Evolutionary conservation across 495 filamentous ascomycete genomes (phyloP).

Genomic region (Penicillium herquei): DNA sequence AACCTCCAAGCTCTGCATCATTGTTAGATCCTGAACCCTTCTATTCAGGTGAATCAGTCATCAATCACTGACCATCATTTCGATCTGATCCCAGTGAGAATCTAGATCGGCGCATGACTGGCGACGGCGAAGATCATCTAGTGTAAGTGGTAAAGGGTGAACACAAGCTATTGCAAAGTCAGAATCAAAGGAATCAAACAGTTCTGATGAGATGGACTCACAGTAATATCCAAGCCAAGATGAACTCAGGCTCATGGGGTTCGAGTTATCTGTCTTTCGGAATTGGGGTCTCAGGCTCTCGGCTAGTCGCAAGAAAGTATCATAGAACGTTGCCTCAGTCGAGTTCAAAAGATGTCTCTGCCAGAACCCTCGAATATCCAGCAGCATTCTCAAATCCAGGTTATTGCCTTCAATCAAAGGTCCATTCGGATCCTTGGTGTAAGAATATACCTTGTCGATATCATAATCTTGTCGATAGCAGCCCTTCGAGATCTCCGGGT

Average conservation of each 20-base stretch:
- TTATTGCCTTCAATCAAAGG: slow-evolving; percentile 12
- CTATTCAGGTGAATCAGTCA: not conserved
- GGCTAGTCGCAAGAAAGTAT: slow-evolving; percentile 20
- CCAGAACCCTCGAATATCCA: slow-evolving; percentile 43
- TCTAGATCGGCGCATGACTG: slow-evolving; percentile 33
- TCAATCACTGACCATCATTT: slow-evolving; percentile 22
- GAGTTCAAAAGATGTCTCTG: slow-evolving; percentile 31
- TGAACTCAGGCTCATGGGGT: slow-evolving; percentile 6
- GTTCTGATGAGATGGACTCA: slow-evolving; percentile 14
- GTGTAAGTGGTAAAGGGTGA: slow-evolving; percentile 24
- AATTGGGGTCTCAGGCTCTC: slow-evolving; percentile 16
- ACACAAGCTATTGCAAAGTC: slow-evolving; percentile 29
- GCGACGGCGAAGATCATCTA: slow-evolving; percentile 7
- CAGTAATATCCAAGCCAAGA: slow-evolving; percentile 42
- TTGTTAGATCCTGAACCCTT: slow-evolving; percentile 1
- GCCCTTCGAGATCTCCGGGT: slow-evolving; percentile 14
- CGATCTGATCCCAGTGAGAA: slow-evolving; percentile 18
- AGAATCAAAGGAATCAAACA: not conserved
- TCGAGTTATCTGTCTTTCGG: slow-evolving; percentile 4
- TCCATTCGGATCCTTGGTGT: not conserved
- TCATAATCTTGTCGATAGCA: slow-evolving; percentile 35
- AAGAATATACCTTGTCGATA: slow-evolving; percentile 29
- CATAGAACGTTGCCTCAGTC: slow-evolving; percentile 22
- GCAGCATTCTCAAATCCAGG: slow-evolving; percentile 17
- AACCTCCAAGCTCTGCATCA: slow-evolving; percentile 22